A percentile compares a stretch with the other conserved stretches of the same genome.
Conservation (phyloP, 192 early-diverging fungal species). For the Irineochytrium annulatum region DNA sequence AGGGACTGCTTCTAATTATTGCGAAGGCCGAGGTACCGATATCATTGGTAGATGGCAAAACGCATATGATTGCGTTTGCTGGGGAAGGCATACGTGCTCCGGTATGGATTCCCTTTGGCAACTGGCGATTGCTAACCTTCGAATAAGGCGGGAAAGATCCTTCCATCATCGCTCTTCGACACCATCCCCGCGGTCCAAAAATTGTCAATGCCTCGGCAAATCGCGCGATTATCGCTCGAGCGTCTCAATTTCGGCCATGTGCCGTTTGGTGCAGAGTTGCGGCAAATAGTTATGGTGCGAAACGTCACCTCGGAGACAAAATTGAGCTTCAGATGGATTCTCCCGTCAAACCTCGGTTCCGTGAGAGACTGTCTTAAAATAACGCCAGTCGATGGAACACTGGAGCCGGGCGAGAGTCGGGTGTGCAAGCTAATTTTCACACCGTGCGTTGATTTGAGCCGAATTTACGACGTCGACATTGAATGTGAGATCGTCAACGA, state of each 20-base stretch:
- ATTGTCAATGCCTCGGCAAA: conserved; percentile 32
- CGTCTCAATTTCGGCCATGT: conserved; percentile 51
- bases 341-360: conserved; percentile 13
- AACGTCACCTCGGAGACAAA: conserved; percentile 26
- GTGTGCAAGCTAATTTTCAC: conserved; percentile 44
- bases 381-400: conserved; percentile 21
- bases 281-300: conserved; percentile 39
- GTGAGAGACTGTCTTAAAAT: conserved; percentile 25
- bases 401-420: conserved; percentile 32
- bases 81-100: conserved; percentile 33
- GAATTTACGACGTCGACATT: conserved; percentile 37
- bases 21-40: conserved; percentile 42
- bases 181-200: conserved; percentile 37
- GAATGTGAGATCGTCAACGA: conserved; percentile 47
- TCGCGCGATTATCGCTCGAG: conserved; percentile 37
- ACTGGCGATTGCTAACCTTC: no score
- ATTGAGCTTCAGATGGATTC: conserved; percentile 44
- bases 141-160: no score
- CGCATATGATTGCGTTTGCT: conserved; percentile 43
- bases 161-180: no score
- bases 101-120: not conserved
- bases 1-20: conserved; percentile 8
- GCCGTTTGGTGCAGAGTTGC: conserved; percentile 31
- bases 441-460: conserved; percentile 20
- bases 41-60: conserved; percentile 40